Evolutionary conservation across 2,329 filamentous ascomycete genomes (phyloP).

Genomic region (Monosporascus sp.): DNA sequence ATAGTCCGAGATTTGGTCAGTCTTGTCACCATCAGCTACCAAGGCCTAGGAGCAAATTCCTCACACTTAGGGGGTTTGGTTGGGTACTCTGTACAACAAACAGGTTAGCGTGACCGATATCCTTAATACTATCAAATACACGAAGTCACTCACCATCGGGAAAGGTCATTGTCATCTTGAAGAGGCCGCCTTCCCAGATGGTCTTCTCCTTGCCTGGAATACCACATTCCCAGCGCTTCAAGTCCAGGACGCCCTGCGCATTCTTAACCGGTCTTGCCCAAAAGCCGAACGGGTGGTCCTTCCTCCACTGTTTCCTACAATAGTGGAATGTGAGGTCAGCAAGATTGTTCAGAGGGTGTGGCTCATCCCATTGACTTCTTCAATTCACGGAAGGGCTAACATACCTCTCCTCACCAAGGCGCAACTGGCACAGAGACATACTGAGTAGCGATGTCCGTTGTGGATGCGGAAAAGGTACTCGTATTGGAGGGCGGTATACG

Average conservation of each 20-base stretch:
- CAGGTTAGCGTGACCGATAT: constrained; percentile 13
- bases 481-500: too few species aligned
- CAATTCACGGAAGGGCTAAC: constrained; percentile 20
- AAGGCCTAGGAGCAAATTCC: constrained; percentile 20
- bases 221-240: constrained; percentile 95
- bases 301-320: constrained; percentile 87
- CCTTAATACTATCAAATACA: constrained; percentile 7
- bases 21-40: not conserved
- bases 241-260: constrained; percentile 73
- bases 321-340: constrained; percentile 1
- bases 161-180: constrained; percentile 89
- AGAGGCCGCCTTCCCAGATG: constrained; percentile 94
- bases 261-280: constrained; percentile 84
- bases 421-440: constrained; percentile 86
- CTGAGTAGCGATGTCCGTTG: not conserved
- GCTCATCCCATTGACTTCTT: not conserved
- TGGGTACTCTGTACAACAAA: constrained; percentile 68
- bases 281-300: constrained; percentile 96
- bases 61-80: constrained; percentile 98
- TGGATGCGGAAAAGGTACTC: not conserved
- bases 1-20: constrained; percentile 2
- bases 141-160: constrained; percentile 67
- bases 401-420: constrained; percentile 83
- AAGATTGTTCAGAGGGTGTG: constrained; percentile 1
- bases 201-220: constrained; percentile 96